Percentiles rank a stretch among this genome's conserved stretches.
Evolutionary conservation across 352 stramenopile genomes (phyloP).

Genomic region (Phytophthora pistaciae): DNA sequence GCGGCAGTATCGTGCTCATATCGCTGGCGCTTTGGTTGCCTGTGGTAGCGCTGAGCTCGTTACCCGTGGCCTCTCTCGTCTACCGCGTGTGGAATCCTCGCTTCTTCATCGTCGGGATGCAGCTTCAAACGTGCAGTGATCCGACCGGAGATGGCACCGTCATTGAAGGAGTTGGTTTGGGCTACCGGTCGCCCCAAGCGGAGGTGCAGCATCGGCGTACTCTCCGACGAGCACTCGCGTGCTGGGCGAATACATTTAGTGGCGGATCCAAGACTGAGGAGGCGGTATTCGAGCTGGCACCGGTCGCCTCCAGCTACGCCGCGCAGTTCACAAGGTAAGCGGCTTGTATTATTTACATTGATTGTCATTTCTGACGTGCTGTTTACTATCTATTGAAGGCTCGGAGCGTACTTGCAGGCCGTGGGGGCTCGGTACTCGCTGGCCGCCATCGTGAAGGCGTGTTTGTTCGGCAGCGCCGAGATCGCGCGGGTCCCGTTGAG

Average conservation of each 20-base stretch:
- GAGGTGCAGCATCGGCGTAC: conserved; percentile 30
- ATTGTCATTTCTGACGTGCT: too few relatives aligned
- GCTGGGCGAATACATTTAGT: conserved; percentile 21
- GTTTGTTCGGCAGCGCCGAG: conserved; percentile 38
- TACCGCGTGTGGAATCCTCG: conserved; percentile 46
- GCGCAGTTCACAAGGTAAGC: conserved; percentile 43
- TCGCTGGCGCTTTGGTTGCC: conserved; percentile 60
- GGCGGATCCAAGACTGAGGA: conserved; percentile 1
- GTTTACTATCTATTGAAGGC: conserved; percentile 9
- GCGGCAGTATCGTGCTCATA: conserved; percentile 51
- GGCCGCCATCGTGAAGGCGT: conserved; percentile 33
- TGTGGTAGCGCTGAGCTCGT: conserved; percentile 55
- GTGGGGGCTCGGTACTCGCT: conserved; percentile 38
- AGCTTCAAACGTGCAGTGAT: conserved; percentile 29
- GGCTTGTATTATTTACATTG: not conserved
- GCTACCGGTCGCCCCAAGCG: conserved; percentile 14
- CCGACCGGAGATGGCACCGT: not conserved
- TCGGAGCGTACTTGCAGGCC: conserved; percentile 27
- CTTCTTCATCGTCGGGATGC: conserved; percentile 50
- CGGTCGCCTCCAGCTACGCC: conserved; percentile 26
- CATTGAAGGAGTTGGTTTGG: conserved; percentile 31
- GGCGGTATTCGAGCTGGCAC: conserved; percentile 34
- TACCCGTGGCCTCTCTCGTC: conserved; percentile 58
- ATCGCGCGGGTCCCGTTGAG: conserved; percentile 33
- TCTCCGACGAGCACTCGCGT: conserved; percentile 26